Conservation (phyloP, 2,329 filamentous ascomycete genomes). For the Aspergillus fischeri region DNA sequence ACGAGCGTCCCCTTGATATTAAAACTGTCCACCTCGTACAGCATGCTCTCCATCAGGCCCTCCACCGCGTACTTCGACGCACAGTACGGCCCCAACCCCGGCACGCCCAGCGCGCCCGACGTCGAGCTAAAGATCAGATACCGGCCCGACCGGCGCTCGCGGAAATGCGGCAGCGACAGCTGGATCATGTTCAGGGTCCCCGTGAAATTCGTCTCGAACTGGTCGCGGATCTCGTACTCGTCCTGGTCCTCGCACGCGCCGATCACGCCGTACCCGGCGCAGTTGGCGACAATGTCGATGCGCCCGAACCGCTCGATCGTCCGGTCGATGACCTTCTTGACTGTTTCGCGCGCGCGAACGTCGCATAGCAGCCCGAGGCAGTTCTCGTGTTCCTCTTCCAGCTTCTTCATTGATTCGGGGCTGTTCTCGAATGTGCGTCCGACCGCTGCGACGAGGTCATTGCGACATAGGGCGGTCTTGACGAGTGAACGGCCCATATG, state of each 20-base stretch:
- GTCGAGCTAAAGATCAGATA: conserved; percentile 96
- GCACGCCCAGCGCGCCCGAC: conserved; percentile 86
- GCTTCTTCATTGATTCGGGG: conserved; percentile 65
- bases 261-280: conserved; percentile 92
- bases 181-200: conserved; percentile 93
- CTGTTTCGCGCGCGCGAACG: conserved; percentile 75
- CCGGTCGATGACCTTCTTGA: conserved; percentile 65
- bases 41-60: conserved; percentile 90
- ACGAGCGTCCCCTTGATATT: conserved; percentile 93
- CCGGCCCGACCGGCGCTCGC: conserved; percentile 67
- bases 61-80: conserved; percentile 97
- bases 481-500: conserved; percentile 92
- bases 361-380: conserved; percentile 85
- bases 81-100: conserved; percentile 88
- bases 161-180: conserved; percentile 80
- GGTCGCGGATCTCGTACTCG: conserved; percentile 87
- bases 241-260: conserved; percentile 96
- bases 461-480: conserved; percentile 72
- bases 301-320: conserved; percentile 72
- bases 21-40: conserved; percentile 89
- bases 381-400: conserved; percentile 55
- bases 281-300: conserved; percentile 88
- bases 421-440: conserved; percentile 77
- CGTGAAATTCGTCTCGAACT: conserved; percentile 98
- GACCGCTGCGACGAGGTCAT: conserved; percentile 81